Percentiles rank a stretch among this genome's conserved stretches.
Evolutionary conservation across 441 rosid genomes (phyloP).

Genomic region (Raphanus hybrid): DNA sequence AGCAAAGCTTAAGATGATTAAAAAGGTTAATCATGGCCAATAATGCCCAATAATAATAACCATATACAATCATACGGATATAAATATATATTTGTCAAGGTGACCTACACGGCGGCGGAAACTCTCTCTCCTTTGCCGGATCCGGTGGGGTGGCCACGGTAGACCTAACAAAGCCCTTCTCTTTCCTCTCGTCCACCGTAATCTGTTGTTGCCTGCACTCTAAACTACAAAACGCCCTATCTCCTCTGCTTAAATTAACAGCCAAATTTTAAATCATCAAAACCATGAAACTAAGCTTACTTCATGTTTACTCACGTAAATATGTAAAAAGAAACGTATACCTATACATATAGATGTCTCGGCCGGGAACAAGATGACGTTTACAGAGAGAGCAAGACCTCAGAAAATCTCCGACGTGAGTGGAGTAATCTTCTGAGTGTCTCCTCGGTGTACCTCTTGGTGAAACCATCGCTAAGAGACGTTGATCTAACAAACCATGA

Average conservation of each 20-base stretch:
- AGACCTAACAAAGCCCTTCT: slow-evolving; percentile 50
- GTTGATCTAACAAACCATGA: slow-evolving; percentile 44
- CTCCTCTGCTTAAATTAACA: slow-evolving; percentile 56
- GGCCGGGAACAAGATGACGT: slow-evolving; percentile 71
- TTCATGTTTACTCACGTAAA: not conserved
- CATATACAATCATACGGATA: slow-evolving; percentile 21
- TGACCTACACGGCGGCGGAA: slow-evolving; percentile 34
- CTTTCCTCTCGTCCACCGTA: slow-evolving; percentile 50
- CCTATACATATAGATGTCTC: slow-evolving; percentile 92
- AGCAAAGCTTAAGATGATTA: slow-evolving; percentile 7
- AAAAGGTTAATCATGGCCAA: slow-evolving; percentile 20
- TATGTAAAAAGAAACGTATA: slow-evolving; percentile 33
- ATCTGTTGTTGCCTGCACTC: slow-evolving; percentile 87
- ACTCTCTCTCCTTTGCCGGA: slow-evolving; percentile 22
- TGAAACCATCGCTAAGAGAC: slow-evolving; percentile 40
- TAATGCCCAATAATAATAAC: not conserved
- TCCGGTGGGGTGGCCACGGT: slow-evolving; percentile 8
- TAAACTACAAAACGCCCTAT: slow-evolving; percentile 79
- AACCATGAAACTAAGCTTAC: not conserved
- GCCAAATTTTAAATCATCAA: slow-evolving; percentile 32
- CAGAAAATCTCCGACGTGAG: slow-evolving; percentile 57
- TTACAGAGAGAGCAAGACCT: slow-evolving; percentile 73
- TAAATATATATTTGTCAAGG: not conserved
- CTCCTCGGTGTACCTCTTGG: slow-evolving; percentile 44
- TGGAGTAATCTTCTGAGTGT: slow-evolving; percentile 55